These are phyloP conservation scores for Fragilaria crotonensis DNA, from an alignment of 108 stramenopile species.

Conservation along the genomic window DNA sequence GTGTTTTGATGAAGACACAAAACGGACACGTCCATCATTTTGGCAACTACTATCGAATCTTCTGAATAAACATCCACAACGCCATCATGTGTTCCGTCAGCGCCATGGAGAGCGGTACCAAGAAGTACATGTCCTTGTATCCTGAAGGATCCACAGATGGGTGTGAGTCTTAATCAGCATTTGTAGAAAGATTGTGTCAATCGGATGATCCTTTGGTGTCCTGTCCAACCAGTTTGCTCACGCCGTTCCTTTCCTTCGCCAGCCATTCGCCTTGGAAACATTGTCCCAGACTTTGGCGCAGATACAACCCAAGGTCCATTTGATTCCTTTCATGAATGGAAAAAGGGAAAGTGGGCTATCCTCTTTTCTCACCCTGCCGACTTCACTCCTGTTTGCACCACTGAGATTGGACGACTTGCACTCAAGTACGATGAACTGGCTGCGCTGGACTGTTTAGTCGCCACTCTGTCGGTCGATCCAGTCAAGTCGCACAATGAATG, in stretches of 20 bases:
- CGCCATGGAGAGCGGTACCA: conserved; percentile 39
- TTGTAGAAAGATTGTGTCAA: too few species aligned
- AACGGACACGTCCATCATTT: too few species aligned
- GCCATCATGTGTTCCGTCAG: conserved; percentile 21
- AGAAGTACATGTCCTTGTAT: conserved; percentile 47
- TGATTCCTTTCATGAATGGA: conserved; percentile 64
- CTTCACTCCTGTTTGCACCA: conserved; percentile 85
- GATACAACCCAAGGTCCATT: conserved; percentile 56
- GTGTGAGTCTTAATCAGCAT: conserved; percentile 8
- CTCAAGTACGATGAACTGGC: conserved; percentile 47
- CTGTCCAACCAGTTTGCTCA: too few species aligned
- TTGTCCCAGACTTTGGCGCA: conserved; percentile 57
- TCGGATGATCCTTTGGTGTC: too few species aligned
- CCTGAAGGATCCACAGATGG: conserved; percentile 51
- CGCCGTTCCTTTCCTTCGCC: background rate
- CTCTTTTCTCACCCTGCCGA: conserved; percentile 77
- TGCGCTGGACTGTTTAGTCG: conserved; percentile 50
- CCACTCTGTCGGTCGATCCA: conserved; percentile 62
- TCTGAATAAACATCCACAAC: too few species aligned
- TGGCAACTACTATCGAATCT: too few species aligned
- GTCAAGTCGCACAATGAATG: conserved; percentile 71
- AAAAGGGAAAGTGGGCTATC: conserved; percentile 75
- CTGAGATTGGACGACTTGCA: conserved; percentile 74
- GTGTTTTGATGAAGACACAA: too few species aligned
- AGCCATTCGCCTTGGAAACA: conserved; percentile 39